Evolutionary conservation across 169 alveolate species (phyloP).

Genomic region (Amoebophrya sp.): DNA sequence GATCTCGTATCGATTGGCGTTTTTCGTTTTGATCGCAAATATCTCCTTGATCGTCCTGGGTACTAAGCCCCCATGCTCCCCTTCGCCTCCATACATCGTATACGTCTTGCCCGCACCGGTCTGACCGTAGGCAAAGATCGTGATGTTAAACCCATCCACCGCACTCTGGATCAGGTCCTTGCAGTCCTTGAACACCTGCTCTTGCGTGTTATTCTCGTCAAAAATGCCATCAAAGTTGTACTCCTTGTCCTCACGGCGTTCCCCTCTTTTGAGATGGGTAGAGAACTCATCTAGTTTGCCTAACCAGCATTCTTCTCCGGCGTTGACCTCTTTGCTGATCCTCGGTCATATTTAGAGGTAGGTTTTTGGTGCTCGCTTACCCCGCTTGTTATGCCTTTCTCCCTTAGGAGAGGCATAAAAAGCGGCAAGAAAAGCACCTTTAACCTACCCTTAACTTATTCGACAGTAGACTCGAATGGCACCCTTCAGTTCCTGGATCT

Average conservation of each 20-base stretch:
- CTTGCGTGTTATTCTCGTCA: constrained; percentile 24
- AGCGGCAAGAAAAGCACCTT: too few species aligned
- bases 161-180: background rate
- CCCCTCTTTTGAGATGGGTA: background rate
- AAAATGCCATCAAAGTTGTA: background rate
- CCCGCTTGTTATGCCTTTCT: too few species aligned
- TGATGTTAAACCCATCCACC: background rate
- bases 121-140: constrained; percentile 18
- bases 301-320: background rate
- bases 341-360: constrained; percentile 48
- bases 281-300: background rate
- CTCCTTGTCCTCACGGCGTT: background rate
- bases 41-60: background rate
- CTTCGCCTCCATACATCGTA: constrained; percentile 36
- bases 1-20: background rate
- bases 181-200: constrained; percentile 45
- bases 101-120: constrained; percentile 48
- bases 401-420: too few species aligned
- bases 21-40: background rate
- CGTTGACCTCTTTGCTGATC: background rate
- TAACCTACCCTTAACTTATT: too few species aligned
- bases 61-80: background rate
- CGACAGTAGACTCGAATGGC: constrained; percentile 52
- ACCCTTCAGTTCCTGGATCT: constrained; percentile 52
- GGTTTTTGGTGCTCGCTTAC: too few species aligned